A percentile compares a stretch with the other conserved stretches of the same genome.
phyloP scores from a whole-genome alignment of 768 basidiomycete genomes.

The Lyophyllum shimeji region DNA sequence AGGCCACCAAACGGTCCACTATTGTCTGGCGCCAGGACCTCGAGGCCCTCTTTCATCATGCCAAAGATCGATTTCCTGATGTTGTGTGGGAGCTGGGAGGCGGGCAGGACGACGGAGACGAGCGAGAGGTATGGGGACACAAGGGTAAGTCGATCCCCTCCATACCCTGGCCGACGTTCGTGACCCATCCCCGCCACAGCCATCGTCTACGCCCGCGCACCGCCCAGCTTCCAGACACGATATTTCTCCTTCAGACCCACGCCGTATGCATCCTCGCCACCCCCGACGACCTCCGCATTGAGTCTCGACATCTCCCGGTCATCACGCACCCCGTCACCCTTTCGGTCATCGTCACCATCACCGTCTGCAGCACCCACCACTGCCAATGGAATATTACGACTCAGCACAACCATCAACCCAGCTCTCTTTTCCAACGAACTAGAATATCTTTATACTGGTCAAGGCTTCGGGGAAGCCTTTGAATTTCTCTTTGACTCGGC shows the following conservation, averaged over 20 bases:
- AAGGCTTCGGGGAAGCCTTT: slow-evolving; percentile 84
- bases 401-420: slow-evolving; percentile 70
- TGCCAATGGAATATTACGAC: slow-evolving; percentile 51
- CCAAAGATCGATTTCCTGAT: slow-evolving; percentile 94
- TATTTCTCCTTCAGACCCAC: slow-evolving; percentile 80
- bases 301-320: slow-evolving; percentile 51
- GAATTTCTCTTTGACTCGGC: slow-evolving; percentile 81
- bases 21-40: slow-evolving; percentile 81
- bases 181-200: slow-evolving; percentile 35
- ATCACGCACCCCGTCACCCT: slow-evolving; percentile 34
- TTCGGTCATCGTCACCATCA: slow-evolving; percentile 47
- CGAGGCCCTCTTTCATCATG: slow-evolving; percentile 68
- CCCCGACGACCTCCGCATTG: slow-evolving; percentile 58
- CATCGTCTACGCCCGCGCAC: slow-evolving; percentile 92
- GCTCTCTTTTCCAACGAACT: slow-evolving; percentile 87
- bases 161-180: background rate
- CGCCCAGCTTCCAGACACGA: slow-evolving; percentile 85
- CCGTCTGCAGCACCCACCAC: slow-evolving; percentile 39
- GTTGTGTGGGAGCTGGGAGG: slow-evolving; percentile 82
- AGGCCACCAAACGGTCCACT: slow-evolving; percentile 70
- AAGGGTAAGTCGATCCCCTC: slow-evolving; percentile 63
- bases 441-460: slow-evolving; percentile 93
- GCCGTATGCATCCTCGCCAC: slow-evolving; percentile 43
- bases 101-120: slow-evolving; percentile 50
- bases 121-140: slow-evolving; percentile 85